These are phyloP conservation scores for Silene noctiflora DNA, from an alignment of 179 eudicot species.

Conservation along the genomic window DNA sequence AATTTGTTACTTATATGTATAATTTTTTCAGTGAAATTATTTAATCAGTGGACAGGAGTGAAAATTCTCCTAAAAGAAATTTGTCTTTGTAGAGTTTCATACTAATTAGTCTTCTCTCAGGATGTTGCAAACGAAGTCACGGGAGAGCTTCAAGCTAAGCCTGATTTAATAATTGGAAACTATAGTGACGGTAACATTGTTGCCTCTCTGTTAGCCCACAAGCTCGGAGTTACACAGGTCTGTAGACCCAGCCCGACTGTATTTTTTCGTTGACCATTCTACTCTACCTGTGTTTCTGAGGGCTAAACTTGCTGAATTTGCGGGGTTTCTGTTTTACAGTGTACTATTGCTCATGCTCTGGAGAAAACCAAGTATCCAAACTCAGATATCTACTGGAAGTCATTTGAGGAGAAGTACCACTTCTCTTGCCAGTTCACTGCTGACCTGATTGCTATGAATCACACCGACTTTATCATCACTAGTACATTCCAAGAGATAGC, in stretches of 20 bases:
- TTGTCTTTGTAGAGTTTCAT: not conserved
- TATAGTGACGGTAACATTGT: constrained; percentile 86
- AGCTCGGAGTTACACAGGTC: constrained; percentile 77
- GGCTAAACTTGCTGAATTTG: not conserved
- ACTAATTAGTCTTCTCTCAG: constrained; percentile 22
- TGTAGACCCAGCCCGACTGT: not conserved
- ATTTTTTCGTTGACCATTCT: not conserved
- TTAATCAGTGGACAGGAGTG: too few relatives aligned
- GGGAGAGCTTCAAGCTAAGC: constrained; percentile 49
- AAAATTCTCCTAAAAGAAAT: not conserved
- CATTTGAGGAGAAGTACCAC: constrained; percentile 71
- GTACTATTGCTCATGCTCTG: constrained; percentile 88
- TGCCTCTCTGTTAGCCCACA: constrained; percentile 69
- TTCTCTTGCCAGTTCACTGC: constrained; percentile 92
- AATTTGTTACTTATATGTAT: too few relatives aligned
- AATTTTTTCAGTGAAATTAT: too few relatives aligned
- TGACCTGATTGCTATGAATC: constrained; percentile 76
- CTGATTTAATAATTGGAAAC: constrained; percentile 79
- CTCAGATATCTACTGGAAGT: constrained; percentile 81
- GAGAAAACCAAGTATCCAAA: constrained; percentile 89
- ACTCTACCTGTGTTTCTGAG: not conserved
- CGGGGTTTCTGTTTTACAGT: not conserved
- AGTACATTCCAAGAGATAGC: constrained; percentile 96
- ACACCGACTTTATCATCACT: constrained; percentile 78
- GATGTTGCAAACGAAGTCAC: constrained; percentile 39